phyloP scores from a whole-genome alignment of 306 rosid genomes.

The Begonia masoniana region DNA sequence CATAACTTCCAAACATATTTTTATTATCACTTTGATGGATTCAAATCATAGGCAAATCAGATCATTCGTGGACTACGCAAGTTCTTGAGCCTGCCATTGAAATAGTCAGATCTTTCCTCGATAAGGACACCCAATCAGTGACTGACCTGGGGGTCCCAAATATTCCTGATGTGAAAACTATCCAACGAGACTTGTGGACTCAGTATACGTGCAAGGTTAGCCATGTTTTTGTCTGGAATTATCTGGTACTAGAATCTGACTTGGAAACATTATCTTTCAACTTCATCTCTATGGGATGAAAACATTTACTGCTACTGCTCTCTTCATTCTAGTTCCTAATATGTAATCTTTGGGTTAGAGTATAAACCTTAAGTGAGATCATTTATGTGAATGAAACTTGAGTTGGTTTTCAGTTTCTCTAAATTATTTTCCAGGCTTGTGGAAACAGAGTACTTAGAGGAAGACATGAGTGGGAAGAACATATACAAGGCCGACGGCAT shows the following conservation, averaged over 20 bases:
- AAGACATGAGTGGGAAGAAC: slow-evolving; percentile 87
- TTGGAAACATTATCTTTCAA: background rate
- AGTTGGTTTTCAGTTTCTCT: too few species aligned
- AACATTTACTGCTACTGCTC: background rate
- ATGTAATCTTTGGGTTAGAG: background rate
- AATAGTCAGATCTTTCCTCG: slow-evolving; percentile 42
- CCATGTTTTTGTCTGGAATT: background rate
- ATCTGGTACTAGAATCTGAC: too few species aligned
- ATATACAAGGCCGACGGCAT: slow-evolving; percentile 62
- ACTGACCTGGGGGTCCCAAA: slow-evolving; percentile 14
- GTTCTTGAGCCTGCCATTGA: slow-evolving; percentile 51
- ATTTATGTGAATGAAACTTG: too few species aligned
- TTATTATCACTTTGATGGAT: background rate
- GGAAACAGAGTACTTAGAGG: slow-evolving; percentile 75
- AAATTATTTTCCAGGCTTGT: slow-evolving; percentile 48
- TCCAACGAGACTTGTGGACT: slow-evolving; percentile 78
- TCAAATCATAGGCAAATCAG: slow-evolving; percentile 41
- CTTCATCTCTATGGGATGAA: background rate
- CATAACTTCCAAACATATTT: background rate
- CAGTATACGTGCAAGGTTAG: slow-evolving; percentile 72
- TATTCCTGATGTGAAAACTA: slow-evolving; percentile 20
- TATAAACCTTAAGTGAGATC: too few species aligned
- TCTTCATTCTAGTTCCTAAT: background rate
- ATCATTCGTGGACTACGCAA: slow-evolving; percentile 43
- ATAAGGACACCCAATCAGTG: slow-evolving; percentile 16